Conservation (phyloP, 495 filamentous ascomycete species). For the Aspergillus steynii region DNA sequence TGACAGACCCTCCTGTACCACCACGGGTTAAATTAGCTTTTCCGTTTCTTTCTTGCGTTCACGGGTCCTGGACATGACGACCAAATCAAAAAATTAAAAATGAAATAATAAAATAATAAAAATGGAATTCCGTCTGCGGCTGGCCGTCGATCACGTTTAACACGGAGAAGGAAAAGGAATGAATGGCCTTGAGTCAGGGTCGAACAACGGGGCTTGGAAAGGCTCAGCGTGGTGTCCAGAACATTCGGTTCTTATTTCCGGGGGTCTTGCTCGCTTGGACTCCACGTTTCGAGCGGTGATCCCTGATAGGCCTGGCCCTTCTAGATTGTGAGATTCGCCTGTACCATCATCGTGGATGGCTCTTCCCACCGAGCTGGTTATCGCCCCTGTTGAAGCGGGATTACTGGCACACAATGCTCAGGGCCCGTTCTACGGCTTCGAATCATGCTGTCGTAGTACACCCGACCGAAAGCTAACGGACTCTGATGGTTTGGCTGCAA, state of each 20-base stretch:
- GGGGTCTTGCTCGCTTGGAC: slow-evolving; percentile 5
- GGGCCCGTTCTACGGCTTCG: not conserved
- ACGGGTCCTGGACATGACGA: not conserved
- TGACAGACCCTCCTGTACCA: not conserved
- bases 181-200: not conserved
- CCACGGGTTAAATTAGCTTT: not conserved
- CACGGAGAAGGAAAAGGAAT: not conserved
- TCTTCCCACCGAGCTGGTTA: not conserved
- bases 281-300: not conserved
- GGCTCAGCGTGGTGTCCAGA: slow-evolving; percentile 15
- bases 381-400: not conserved
- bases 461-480: not conserved
- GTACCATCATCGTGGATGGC: not conserved
- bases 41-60: not conserved
- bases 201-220: not conserved
- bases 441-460: not conserved
- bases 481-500: not conserved
- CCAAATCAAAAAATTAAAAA: not conserved
- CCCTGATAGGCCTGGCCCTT: not conserved
- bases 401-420: not conserved
- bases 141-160: slow-evolving; percentile 4
- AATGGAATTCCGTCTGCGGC: slow-evolving; percentile 1
- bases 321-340: not conserved
- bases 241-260: slow-evolving; percentile 24
- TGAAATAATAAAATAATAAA: not conserved